phyloP scores from a whole-genome alignment of 306 rosid genomes.

The Begonia fuchsioides region DNA sequence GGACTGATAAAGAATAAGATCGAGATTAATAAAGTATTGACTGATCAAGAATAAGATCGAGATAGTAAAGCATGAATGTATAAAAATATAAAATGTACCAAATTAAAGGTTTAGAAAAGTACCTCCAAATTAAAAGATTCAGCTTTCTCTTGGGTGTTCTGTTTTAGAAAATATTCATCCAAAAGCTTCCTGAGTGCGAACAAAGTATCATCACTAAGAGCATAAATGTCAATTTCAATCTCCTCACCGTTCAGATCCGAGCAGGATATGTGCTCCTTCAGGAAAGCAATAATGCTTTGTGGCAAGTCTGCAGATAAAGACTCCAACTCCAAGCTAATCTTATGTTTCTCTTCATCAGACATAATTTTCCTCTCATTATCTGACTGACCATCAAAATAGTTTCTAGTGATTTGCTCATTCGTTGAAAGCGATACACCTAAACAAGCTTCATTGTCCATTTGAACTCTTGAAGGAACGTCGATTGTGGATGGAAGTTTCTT shows the following conservation, averaged over 20 bases:
- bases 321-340: conserved; percentile 62
- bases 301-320: conserved; percentile 59
- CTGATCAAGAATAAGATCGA: too few relatives aligned
- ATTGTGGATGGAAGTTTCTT: conserved; percentile 39
- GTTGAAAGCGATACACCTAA: conserved; percentile 32
- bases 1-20: too few relatives aligned
- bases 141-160: conserved; percentile 28
- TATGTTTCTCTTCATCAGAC: conserved; percentile 51
- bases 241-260: conserved; percentile 47
- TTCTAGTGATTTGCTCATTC: conserved; percentile 35
- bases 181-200: conserved; percentile 58
- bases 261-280: conserved; percentile 44
- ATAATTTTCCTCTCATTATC: conserved; percentile 27
- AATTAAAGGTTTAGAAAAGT: conserved; percentile 1
- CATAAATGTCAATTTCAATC: conserved; percentile 84
- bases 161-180: conserved; percentile 51
- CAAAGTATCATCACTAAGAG: conserved; percentile 58
- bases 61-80: too few relatives aligned
- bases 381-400: conserved; percentile 21
- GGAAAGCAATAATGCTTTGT: conserved; percentile 50
- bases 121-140: conserved; percentile 81
- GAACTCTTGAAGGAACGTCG: conserved; percentile 32
- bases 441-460: conserved; percentile 22
- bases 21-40: too few relatives aligned
- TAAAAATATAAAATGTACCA: background rate